Evolutionary conservation across 2,329 filamentous ascomycete species (phyloP).

Genomic region (Cytospora schulzeri): DNA sequence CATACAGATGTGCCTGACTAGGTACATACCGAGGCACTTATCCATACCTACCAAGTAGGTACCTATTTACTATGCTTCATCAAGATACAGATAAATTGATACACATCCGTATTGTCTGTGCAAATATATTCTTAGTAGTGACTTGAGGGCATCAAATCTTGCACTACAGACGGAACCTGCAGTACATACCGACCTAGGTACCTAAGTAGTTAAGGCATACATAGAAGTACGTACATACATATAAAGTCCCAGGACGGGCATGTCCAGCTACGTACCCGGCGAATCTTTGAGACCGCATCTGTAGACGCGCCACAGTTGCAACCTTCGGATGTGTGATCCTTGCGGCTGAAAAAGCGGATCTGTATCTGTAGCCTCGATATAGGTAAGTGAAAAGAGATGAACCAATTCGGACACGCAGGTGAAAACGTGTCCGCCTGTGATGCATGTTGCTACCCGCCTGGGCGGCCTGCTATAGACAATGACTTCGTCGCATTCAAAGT

Average conservation of each 20-base stretch:
- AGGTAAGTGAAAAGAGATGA: background rate
- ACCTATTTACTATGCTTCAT: background rate
- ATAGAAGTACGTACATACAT: background rate
- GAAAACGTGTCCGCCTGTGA: background rate
- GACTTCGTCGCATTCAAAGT: background rate
- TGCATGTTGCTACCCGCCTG: constrained; percentile 10
- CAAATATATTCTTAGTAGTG: no score
- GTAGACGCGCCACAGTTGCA: background rate
- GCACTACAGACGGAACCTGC: background rate
- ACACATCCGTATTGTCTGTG: no score
- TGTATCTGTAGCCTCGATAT: background rate
- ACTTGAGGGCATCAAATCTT: background rate
- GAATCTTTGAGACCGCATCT: background rate
- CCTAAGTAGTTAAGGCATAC: background rate
- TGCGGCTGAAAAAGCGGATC: no score
- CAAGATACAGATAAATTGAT: no score
- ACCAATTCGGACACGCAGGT: background rate
- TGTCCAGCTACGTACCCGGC: background rate
- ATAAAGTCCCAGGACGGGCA: background rate
- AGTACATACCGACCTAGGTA: background rate
- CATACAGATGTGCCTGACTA: background rate
- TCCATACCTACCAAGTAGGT: background rate
- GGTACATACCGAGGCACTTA: no score
- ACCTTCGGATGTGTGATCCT: background rate
- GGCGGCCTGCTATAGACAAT: background rate